phyloP scores from a whole-genome alignment of 164 flowering plant genomes.

The Macadamia tetraphylla region DNA sequence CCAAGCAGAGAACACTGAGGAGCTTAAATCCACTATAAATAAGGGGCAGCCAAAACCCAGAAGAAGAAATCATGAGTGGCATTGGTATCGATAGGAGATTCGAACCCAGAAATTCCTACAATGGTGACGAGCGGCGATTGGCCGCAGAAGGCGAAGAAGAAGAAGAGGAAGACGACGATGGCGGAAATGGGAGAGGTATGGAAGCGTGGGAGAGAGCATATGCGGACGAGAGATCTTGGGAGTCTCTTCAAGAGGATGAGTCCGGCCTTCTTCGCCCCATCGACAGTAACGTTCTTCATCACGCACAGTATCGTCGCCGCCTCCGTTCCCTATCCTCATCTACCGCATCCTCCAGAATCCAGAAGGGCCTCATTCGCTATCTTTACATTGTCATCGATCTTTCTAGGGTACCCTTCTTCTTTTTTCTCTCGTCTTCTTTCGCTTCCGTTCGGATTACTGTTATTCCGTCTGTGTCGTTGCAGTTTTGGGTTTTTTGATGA shows the following conservation, averaged over 20 bases:
- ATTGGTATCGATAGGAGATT: not conserved
- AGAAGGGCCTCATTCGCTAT: constrained; percentile 87
- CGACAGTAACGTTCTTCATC: constrained; percentile 53
- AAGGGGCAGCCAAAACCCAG: no score
- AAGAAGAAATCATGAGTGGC: not conserved
- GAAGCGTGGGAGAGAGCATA: constrained; percentile 83
- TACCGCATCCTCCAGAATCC: constrained; percentile 49
- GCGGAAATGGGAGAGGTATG: constrained; percentile 27
- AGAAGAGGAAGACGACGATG: constrained; percentile 53
- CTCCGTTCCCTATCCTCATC: constrained; percentile 48
- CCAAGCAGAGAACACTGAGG: no score
- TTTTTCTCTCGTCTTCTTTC: not conserved
- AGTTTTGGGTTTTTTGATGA: not conserved
- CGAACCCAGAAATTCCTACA: not conserved
- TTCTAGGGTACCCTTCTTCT: constrained; percentile 58
- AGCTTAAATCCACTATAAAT: no score
- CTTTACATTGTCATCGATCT: constrained; percentile 79
- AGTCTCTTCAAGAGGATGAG: constrained; percentile 82
- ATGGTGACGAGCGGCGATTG: constrained; percentile 19
- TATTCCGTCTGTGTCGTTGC: not conserved
- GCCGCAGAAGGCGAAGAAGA: constrained; percentile 45
- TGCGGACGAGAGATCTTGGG: constrained; percentile 94
- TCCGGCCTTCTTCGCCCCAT: constrained; percentile 78
- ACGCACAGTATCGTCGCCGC: constrained; percentile 83
- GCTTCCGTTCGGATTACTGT: not conserved